Evolutionary conservation across 2,329 filamentous ascomycete species (phyloP).

Genomic region (Fusarium sp.): DNA sequence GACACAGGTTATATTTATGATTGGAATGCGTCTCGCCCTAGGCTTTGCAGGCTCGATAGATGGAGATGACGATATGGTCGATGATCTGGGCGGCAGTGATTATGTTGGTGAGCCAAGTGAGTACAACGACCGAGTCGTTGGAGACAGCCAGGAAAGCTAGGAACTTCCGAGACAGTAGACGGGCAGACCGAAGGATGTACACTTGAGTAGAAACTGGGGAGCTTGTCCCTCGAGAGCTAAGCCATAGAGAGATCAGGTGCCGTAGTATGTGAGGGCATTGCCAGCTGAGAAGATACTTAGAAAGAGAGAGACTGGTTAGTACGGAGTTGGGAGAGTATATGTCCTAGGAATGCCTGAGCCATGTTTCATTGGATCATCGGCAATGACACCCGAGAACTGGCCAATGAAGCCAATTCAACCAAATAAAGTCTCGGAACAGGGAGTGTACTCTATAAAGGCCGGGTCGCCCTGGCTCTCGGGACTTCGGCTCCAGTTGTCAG

Average conservation of each 20-base stretch:
- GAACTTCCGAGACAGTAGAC: slow-evolving; percentile 6
- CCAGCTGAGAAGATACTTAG: slow-evolving; percentile 9
- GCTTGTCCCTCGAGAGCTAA: slow-evolving; percentile 14
- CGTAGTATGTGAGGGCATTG: slow-evolving; percentile 10
- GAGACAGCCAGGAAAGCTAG: slow-evolving; percentile 12
- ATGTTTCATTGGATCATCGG: not conserved
- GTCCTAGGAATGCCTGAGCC: not conserved
- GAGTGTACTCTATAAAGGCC: not conserved
- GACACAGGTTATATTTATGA: no score
- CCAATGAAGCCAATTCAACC: not conserved
- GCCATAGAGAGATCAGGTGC: slow-evolving; percentile 8
- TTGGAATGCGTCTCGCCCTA: not conserved
- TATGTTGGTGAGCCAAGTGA: slow-evolving; percentile 13
- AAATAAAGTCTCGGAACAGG: not conserved
- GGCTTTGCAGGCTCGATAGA: slow-evolving; percentile 14
- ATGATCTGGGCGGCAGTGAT: slow-evolving; percentile 13
- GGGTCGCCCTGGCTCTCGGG: slow-evolving; percentile 7
- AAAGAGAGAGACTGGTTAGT: not conserved
- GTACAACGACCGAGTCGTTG: slow-evolving; percentile 9
- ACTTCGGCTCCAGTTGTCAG: not conserved
- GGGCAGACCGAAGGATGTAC: slow-evolving; percentile 10
- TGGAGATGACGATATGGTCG: slow-evolving; percentile 10
- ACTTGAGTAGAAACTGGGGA: slow-evolving; percentile 8
- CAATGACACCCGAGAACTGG: not conserved
- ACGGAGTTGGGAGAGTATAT: not conserved